Percentiles rank a stretch among this genome's conserved stretches.
Conservation (phyloP, 2,329 filamentous ascomycete genomes). For the Penicillium sp. region DNA sequence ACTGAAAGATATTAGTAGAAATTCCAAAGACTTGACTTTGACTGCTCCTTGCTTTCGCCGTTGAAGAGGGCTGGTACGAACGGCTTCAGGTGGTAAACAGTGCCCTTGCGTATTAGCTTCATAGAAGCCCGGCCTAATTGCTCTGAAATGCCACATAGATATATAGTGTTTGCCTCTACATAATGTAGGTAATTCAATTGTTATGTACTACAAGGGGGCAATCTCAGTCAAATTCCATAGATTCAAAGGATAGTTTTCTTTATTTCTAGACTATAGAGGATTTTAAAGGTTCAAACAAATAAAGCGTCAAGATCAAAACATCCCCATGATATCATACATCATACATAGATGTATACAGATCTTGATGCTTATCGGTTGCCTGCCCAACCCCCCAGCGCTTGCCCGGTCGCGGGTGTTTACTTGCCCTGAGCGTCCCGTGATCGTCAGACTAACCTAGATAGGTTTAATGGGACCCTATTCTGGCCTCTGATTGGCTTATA, state of each 20-base stretch:
- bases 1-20: background rate
- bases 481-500: conserved; percentile 13
- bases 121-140: background rate
- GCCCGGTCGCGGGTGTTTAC: conserved; percentile 25
- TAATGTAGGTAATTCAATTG: background rate
- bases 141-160: background rate
- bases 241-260: background rate
- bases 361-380: conserved; percentile 25
- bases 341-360: background rate
- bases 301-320: background rate
- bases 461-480: background rate
- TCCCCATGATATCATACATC: background rate
- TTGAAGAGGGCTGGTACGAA: background rate
- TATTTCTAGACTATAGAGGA: background rate
- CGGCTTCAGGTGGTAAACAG: background rate
- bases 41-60: background rate
- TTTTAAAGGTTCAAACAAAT: background rate
- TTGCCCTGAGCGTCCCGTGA: conserved; percentile 25
- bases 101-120: background rate
- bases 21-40: too few relatives aligned
- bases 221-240: background rate
- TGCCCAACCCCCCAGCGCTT: conserved; percentile 20
- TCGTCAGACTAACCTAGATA: conserved; percentile 16
- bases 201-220: background rate
- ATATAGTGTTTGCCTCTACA: background rate